Evolutionary conservation across 495 filamentous ascomycete species (phyloP).

Genomic region (Aspergillus hancockii): DNA sequence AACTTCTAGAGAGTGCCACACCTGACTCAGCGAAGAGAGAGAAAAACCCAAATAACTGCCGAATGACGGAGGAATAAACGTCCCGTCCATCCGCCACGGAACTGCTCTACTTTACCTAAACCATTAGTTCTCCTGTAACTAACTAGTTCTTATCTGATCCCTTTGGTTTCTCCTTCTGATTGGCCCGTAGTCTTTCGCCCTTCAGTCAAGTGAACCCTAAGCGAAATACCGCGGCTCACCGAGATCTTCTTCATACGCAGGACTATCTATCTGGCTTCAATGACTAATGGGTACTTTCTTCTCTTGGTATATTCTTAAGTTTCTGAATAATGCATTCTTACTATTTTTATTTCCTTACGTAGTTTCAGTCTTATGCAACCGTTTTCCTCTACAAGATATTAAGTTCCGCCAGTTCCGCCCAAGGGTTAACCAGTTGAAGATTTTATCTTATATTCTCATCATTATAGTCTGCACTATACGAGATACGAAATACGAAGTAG

Average conservation of each 20-base stretch:
- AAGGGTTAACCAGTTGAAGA: too few relatives aligned
- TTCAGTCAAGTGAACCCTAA: background rate
- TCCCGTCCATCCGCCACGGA: background rate
- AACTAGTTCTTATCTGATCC: conserved; percentile 9
- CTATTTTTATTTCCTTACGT: too few relatives aligned
- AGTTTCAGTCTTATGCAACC: too few relatives aligned
- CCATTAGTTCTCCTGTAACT: background rate
- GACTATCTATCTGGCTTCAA: background rate
- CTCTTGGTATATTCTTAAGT: too few relatives aligned
- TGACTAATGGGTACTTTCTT: background rate
- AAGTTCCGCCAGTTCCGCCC: too few relatives aligned
- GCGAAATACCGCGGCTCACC: background rate
- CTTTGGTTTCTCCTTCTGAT: background rate
- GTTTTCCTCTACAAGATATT: too few relatives aligned
- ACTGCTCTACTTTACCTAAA: background rate
- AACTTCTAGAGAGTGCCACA: background rate
- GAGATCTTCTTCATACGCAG: background rate
- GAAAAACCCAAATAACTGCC: background rate
- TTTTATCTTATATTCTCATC: too few relatives aligned
- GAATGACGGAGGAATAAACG: conserved; percentile 8
- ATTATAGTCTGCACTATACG: too few relatives aligned
- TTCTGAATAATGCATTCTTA: too few relatives aligned
- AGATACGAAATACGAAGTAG: too few relatives aligned
- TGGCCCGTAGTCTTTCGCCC: background rate
- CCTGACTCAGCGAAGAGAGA: background rate